Percentiles rank a stretch among this genome's conserved stretches.
Evolutionary conservation across 768 basidiomycete species (phyloP).

Genomic region (Rhodotorula babjevae): DNA sequence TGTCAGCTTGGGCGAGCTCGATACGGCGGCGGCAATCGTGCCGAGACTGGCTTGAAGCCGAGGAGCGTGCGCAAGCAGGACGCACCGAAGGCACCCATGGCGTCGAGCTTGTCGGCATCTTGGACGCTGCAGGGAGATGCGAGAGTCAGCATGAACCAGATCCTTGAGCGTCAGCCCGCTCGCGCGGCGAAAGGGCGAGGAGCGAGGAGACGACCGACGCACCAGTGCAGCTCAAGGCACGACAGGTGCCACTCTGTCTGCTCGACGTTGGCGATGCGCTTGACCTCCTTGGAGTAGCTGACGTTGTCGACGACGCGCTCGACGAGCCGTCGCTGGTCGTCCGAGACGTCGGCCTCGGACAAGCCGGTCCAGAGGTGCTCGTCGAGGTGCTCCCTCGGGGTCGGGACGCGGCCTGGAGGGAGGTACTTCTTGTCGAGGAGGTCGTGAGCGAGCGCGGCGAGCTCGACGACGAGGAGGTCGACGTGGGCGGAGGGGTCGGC

Average conservation of each 20-base stretch:
- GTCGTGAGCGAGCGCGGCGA: constrained; percentile 40
- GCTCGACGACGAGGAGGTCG: constrained; percentile 38
- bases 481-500: neutral
- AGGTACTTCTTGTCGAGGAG: constrained; percentile 40
- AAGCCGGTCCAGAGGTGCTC: constrained; percentile 2
- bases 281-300: constrained; percentile 35
- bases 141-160: too few relatives aligned
- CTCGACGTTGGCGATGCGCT: neutral
- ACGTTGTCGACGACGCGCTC: constrained; percentile 34
- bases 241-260: constrained; percentile 18
- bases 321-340: constrained; percentile 11
- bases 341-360: neutral
- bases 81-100: constrained; percentile 38
- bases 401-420: neutral
- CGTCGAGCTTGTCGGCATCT: constrained; percentile 39
- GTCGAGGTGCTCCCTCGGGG: neutral
- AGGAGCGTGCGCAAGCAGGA: too few relatives aligned
- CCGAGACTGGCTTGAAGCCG: too few relatives aligned
- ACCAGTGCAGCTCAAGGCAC: constrained; percentile 37
- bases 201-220: neutral
- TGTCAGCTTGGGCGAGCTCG: too few relatives aligned
- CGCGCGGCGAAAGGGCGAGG: too few relatives aligned
- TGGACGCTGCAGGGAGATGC: constrained; percentile 17
- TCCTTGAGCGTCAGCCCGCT: too few relatives aligned
- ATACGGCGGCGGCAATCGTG: too few relatives aligned